Conservation (phyloP, 2,329 filamentous ascomycete species). For the Epichloe glyceriae region DNA sequence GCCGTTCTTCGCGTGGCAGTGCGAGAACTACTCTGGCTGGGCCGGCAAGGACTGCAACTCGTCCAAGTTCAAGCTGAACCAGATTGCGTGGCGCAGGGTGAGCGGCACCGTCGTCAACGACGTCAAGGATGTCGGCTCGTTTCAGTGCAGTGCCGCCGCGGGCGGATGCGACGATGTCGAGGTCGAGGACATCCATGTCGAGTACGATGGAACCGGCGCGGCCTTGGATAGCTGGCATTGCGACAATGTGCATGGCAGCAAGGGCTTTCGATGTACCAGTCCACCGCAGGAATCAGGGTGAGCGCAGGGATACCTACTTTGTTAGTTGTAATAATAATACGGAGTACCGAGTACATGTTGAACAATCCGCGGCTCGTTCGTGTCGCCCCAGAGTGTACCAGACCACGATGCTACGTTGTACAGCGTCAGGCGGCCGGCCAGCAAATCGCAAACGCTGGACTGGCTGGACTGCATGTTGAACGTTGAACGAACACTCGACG, state of each 20-base stretch:
- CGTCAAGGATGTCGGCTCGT: conserved; percentile 15
- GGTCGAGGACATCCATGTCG: conserved; percentile 14
- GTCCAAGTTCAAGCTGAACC: conserved; percentile 17
- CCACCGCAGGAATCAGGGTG: not conserved
- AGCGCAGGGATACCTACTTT: too few species aligned
- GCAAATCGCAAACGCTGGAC: too few species aligned
- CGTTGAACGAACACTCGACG: too few species aligned
- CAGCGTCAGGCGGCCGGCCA: too few species aligned
- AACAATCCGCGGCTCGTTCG: too few species aligned
- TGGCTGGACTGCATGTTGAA: too few species aligned
- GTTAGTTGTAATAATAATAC: too few species aligned
- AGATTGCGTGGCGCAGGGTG: conserved; percentile 16
- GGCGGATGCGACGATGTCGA: conserved; percentile 19
- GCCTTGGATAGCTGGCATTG: conserved; percentile 15
- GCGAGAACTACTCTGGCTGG: conserved; percentile 22
- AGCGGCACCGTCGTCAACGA: conserved; percentile 15
- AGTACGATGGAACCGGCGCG: conserved; percentile 5
- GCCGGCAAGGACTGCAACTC: conserved; percentile 22
- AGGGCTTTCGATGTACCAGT: conserved; percentile 14
- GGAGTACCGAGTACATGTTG: too few species aligned
- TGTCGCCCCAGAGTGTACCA: too few species aligned
- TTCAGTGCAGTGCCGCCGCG: conserved; percentile 19
- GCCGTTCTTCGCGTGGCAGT: conserved; percentile 23
- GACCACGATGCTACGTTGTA: too few species aligned
- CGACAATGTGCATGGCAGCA: conserved; percentile 13